phyloP scores from a whole-genome alignment of 2,329 filamentous ascomycete genomes.

The Paramyrothecium sp. region DNA sequence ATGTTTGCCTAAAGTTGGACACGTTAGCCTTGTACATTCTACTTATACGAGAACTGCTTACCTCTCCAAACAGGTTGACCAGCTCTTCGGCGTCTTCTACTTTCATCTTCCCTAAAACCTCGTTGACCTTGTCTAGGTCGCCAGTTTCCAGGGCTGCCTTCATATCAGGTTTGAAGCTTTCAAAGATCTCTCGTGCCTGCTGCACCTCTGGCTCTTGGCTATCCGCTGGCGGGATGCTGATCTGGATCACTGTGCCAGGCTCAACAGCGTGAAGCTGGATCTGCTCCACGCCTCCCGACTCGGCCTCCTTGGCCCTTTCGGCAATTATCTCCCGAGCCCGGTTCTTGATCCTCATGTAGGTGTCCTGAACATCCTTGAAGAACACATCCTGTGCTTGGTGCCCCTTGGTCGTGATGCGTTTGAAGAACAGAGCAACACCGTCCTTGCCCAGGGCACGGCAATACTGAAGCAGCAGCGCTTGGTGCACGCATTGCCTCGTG shows the following conservation, averaged over 20 bases:
- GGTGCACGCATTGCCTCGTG: slow-evolving; percentile 85
- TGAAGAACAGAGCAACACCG: slow-evolving; percentile 91
- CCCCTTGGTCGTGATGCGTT: slow-evolving; percentile 83
- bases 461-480: slow-evolving; percentile 90
- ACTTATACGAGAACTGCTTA: slow-evolving; percentile 29
- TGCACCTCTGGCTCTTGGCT: slow-evolving; percentile 65
- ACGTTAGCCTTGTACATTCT: slow-evolving; percentile 15
- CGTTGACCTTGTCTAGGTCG: slow-evolving; percentile 64
- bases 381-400: slow-evolving; percentile 92
- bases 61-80: slow-evolving; percentile 74
- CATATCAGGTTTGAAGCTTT: slow-evolving; percentile 78
- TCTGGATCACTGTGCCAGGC: slow-evolving; percentile 87
- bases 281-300: slow-evolving; percentile 78
- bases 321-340: slow-evolving; percentile 70
- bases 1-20: slow-evolving; percentile 65
- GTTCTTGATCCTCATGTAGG: slow-evolving; percentile 77
- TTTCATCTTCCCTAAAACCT: slow-evolving; percentile 78
- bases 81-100: slow-evolving; percentile 85
- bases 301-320: slow-evolving; percentile 49
- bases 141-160: slow-evolving; percentile 82
- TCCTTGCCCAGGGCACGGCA: slow-evolving; percentile 86
- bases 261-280: slow-evolving; percentile 97
- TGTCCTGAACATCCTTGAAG: slow-evolving; percentile 86
- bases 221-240: slow-evolving; percentile 70
- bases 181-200: slow-evolving; percentile 72